Evolutionary conservation across 2,329 filamentous ascomycete species (phyloP).

Genomic region (Capronia epimyces): DNA sequence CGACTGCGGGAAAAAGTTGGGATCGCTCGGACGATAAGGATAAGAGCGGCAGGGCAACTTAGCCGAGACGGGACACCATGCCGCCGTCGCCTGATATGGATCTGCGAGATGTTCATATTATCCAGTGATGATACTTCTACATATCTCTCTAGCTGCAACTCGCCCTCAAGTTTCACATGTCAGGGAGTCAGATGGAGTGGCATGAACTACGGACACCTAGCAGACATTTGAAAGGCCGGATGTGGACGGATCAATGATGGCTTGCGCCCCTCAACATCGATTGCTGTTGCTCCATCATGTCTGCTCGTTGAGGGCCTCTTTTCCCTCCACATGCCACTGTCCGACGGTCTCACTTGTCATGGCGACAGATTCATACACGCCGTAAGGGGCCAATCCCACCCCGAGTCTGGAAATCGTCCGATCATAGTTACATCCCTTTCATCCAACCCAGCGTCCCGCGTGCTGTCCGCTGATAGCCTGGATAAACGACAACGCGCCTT

Average conservation of each 20-base stretch:
- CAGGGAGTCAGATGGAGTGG: background rate
- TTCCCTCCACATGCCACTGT: too few species aligned
- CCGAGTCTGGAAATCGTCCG: too few species aligned
- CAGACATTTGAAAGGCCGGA: background rate
- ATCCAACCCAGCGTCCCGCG: too few species aligned
- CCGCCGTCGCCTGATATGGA: background rate
- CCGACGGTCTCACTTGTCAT: too few species aligned
- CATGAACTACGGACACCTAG: background rate
- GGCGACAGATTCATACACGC: too few species aligned
- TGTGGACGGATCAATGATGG: background rate
- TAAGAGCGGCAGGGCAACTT: background rate
- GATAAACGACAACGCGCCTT: too few species aligned
- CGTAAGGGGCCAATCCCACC: too few species aligned
- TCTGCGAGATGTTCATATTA: background rate
- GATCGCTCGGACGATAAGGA: background rate
- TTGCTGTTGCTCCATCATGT: too few species aligned
- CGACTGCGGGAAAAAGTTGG: background rate
- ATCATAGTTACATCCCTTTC: too few species aligned
- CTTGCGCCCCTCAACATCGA: too few species aligned
- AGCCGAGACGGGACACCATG: background rate
- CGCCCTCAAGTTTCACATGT: background rate
- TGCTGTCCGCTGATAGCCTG: too few species aligned
- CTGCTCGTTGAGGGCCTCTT: too few species aligned
- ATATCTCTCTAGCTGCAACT: background rate
- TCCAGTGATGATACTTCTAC: background rate